These are phyloP conservation scores for Diphasiastrum complanatum DNA, from an alignment of 83 land plant species.

Conservation along the genomic window DNA sequence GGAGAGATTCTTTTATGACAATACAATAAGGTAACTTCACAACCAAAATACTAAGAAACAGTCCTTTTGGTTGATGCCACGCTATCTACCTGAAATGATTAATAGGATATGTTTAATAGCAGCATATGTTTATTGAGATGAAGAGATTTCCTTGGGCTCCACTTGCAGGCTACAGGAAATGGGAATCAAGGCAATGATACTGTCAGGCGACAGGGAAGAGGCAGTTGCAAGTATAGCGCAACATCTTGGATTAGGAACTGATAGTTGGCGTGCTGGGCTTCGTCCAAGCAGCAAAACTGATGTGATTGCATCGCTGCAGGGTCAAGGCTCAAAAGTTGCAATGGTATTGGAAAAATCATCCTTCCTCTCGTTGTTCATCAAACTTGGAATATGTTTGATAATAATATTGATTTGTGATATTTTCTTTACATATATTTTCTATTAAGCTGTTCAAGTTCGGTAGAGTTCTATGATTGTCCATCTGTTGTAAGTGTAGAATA, in stretches of 20 bases:
- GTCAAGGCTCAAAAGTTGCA: slow-evolving; percentile 63
- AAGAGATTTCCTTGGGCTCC: slow-evolving; percentile 8
- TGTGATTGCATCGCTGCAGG: slow-evolving; percentile 52
- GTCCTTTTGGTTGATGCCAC: no score
- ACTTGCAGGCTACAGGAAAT: slow-evolving; percentile 56
- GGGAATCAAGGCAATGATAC: slow-evolving; percentile 55
- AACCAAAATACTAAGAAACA: no score
- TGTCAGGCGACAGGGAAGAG: slow-evolving; percentile 98
- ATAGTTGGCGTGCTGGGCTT: slow-evolving; percentile 43
- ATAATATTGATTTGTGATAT: no score
- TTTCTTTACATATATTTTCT: no score
- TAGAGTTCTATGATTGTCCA: no score
- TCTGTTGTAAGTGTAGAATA: no score
- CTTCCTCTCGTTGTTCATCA: not conserved
- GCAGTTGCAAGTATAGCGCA: slow-evolving; percentile 80
- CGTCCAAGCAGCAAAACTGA: slow-evolving; percentile 61
- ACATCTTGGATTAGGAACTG: slow-evolving; percentile 53
- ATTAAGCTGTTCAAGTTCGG: no score
- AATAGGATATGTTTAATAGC: no score
- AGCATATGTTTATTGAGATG: no score
- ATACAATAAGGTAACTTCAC: no score
- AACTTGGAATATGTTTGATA: not conserved
- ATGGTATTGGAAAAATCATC: slow-evolving; percentile 48
- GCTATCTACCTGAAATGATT: no score
- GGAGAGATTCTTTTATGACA: no score